These are phyloP conservation scores for Hypoxylon sp. DNA, from an alignment of 2,329 filamentous ascomycete genomes.

Conservation along the genomic window DNA sequence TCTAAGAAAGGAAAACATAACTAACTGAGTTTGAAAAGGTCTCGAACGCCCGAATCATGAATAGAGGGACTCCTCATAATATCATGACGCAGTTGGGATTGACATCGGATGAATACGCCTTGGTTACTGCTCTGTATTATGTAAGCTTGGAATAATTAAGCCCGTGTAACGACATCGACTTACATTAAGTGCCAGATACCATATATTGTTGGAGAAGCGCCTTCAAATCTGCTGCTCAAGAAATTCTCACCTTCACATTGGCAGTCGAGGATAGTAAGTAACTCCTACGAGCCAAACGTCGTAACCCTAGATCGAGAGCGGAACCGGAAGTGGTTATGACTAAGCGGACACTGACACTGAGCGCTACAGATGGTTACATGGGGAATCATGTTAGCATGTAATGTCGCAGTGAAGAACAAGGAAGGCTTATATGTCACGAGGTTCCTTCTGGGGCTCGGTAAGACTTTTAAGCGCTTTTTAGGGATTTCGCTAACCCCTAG, in stretches of 20 bases:
- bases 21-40: conserved; percentile 44
- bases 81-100: conserved; percentile 60
- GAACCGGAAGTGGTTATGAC: too few species aligned
- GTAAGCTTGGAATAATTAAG: conserved; percentile 46
- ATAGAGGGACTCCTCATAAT: conserved; percentile 58
- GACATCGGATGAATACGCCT: conserved; percentile 59
- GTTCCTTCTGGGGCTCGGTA: conserved; percentile 58
- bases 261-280: conserved; percentile 57
- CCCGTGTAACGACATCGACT: conserved; percentile 8
- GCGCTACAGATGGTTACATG: conserved; percentile 56
- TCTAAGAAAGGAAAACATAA: too few species aligned
- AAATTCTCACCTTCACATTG: conserved; percentile 58
- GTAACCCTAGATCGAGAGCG: too few species aligned
- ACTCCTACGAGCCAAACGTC: background rate
- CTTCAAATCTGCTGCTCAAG: conserved; percentile 60
- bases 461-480: conserved; percentile 13
- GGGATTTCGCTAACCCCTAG: background rate
- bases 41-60: conserved; percentile 62
- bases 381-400: conserved; percentile 56
- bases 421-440: conserved; percentile 57
- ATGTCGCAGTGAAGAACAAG: conserved; percentile 57
- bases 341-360: conserved; percentile 4
- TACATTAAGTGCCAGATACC: conserved; percentile 51
- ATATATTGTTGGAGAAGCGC: conserved; percentile 59
- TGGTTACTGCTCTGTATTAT: conserved; percentile 60